Conservation (phyloP, 192 early-diverging fungal genomes). For the Dissophora globulifera region DNA sequence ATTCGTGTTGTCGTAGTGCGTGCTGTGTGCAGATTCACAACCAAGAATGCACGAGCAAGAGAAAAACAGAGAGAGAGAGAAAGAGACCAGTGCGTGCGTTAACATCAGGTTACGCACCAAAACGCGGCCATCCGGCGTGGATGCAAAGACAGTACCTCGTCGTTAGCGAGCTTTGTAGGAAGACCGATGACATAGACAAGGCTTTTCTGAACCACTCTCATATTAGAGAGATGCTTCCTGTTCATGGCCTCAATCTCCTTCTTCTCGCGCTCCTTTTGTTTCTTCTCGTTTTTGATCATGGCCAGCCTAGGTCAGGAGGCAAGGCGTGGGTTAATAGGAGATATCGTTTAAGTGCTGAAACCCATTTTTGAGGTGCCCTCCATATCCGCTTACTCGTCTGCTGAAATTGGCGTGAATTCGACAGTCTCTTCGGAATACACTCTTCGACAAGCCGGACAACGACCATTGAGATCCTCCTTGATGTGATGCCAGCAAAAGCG, state of each 20-base stretch:
- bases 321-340: neutral
- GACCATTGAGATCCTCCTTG: slow-evolving; percentile 90
- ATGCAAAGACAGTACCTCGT: slow-evolving; percentile 73
- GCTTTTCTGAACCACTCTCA: slow-evolving; percentile 96
- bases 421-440: slow-evolving; percentile 90
- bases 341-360: neutral
- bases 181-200: slow-evolving; percentile 97
- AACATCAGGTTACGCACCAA: no score
- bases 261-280: slow-evolving; percentile 89
- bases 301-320: slow-evolving; percentile 40
- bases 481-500: slow-evolving; percentile 99
- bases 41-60: no score
- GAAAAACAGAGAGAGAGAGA: no score
- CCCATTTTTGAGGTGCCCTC: neutral
- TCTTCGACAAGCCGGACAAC: slow-evolving; percentile 95
- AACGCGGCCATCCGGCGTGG: no score
- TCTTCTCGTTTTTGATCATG: slow-evolving; percentile 65
- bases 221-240: slow-evolving; percentile 84
- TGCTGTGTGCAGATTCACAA: no score
- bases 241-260: slow-evolving; percentile 88
- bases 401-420: slow-evolving; percentile 88
- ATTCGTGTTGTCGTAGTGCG: slow-evolving; percentile 85
- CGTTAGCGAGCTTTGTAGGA: slow-evolving; percentile 84
- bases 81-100: no score
- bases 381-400: slow-evolving; percentile 85